Base-by-base conservation (phyloP, 2,329 filamentous ascomycete species). In the Coniella vitis region DNA sequence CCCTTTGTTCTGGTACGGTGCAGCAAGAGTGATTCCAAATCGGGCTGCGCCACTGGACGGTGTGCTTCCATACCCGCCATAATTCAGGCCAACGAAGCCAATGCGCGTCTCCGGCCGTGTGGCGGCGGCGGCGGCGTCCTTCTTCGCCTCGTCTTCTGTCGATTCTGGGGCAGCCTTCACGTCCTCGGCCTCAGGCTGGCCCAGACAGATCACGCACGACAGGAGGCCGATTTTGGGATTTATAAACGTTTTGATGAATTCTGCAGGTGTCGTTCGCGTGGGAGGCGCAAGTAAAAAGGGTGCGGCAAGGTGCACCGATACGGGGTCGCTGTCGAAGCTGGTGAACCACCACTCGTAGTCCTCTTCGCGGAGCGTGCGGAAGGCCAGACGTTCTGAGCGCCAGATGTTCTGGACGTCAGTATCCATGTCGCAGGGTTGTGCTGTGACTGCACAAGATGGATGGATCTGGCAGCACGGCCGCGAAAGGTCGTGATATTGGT, bases 1-100 rank as follows among this genome's bases (percentile, higher is more conserved):
- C 0, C 69, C 68, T n/a, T 60, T 52, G 8, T 60, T 58, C 37
- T 68, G 69, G 50, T 63, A 66, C 4, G 44, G 38, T 0, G 58
- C 56, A 1, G 63, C 47, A 38, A 71, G 60, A 21, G 31, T 21
- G 16, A 54, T 52, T 14, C 45, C 47, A 5, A 54, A 19, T 4
- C 57, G 57, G 31, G 69, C 56, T 3, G 60, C 64, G 5, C 54
- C 32, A 29, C 40, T 51, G 29, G 41, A 45, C 7, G 44, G 22
- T 4, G 40, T 32, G 3, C 4, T 2, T 1, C 36, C 39, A 20
- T 48, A 52, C 2, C 20, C 42, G 2, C 36, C 17, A 2, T 47
- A 37, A 9, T 12, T 7, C n/a, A 59, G 8, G 4, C 12, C 14
- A 2, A 56, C 13, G 8, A 53, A 29, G 14, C 57, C 57, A n/a